Evolutionary conservation across 768 basidiomycete genomes (phyloP).

Genomic region (Boletus sp.): DNA sequence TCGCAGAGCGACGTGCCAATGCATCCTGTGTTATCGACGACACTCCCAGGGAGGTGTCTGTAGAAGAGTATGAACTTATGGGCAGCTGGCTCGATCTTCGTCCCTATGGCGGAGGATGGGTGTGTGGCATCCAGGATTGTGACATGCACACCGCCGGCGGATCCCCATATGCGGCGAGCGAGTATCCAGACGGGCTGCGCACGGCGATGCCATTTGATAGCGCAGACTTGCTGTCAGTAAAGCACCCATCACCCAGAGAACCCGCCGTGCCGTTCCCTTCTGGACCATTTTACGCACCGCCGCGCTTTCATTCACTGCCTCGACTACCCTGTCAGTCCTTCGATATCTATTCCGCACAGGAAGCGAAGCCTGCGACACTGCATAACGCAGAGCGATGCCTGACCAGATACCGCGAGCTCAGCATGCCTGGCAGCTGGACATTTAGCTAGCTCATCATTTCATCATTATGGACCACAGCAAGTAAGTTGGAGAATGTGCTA

Average conservation of each 20-base stretch:
- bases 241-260: slow-evolving; percentile 1
- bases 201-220: slow-evolving; percentile 28
- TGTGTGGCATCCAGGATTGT: slow-evolving; percentile 30
- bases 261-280: slow-evolving; percentile 9
- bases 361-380: slow-evolving; percentile 9
- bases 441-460: slow-evolving; percentile 16
- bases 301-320: slow-evolving; percentile 25
- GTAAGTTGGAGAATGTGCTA: background rate
- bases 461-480: background rate
- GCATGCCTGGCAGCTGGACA: slow-evolving; percentile 44
- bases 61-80: slow-evolving; percentile 46
- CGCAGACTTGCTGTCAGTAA: slow-evolving; percentile 12
- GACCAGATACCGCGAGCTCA: slow-evolving; percentile 28
- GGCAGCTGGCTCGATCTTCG: slow-evolving; percentile 46
- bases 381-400: slow-evolving; percentile 16
- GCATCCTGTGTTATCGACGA: slow-evolving; percentile 29
- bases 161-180: slow-evolving; percentile 31
- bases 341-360: slow-evolving; percentile 17
- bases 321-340: slow-evolving; percentile 21
- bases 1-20: slow-evolving; percentile 38
- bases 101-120: slow-evolving; percentile 23
- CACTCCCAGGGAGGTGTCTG: slow-evolving; percentile 34
- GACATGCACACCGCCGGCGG: slow-evolving; percentile 33
- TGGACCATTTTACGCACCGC: slow-evolving; percentile 18
- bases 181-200: slow-evolving; percentile 17